Evolutionary conservation across 1,284 basidiomycete species (phyloP).

Genomic region (Cutaneotrichosporon arboriforme): DNA sequence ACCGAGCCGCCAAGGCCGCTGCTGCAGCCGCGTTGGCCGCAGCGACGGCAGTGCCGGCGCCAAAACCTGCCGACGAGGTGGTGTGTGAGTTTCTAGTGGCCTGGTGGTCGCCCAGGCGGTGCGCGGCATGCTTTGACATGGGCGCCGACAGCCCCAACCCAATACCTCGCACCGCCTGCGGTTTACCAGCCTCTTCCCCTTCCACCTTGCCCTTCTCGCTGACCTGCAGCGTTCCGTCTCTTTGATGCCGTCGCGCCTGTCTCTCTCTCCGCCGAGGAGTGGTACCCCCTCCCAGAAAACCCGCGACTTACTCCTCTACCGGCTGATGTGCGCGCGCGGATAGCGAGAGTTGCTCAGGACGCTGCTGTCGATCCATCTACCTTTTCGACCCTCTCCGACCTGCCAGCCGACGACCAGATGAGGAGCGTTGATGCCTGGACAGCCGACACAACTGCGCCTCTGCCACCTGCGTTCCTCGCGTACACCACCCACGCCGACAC

Average conservation of each 20-base stretch:
- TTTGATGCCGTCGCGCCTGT: constrained; percentile 28
- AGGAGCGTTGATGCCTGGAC: not conserved
- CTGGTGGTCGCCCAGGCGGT: no score
- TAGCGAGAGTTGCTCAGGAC: constrained; percentile 3
- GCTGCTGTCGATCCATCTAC: not conserved
- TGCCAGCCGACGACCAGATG: no score
- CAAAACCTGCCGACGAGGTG: not conserved
- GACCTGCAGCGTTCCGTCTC: constrained; percentile 26
- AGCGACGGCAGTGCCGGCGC: not conserved
- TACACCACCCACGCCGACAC: not conserved
- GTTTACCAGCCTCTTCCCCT: not conserved
- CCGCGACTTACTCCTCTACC: constrained; percentile 9
- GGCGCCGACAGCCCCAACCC: not conserved
- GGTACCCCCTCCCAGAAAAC: constrained; percentile 17
- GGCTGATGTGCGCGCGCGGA: not conserved
- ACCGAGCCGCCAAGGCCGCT: constrained; percentile 20
- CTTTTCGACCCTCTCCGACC: not conserved
- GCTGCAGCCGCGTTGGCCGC: constrained; percentile 10
- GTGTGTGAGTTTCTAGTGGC: constrained; percentile 11
- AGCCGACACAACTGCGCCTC: not conserved
- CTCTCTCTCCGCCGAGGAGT: constrained; percentile 16
- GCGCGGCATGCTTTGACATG: not conserved
- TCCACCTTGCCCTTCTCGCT: not conserved
- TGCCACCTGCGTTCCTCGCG: not conserved
- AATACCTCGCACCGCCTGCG: not conserved